Base-by-base conservation (phyloP, 1,139 yeast genomes). In the Suhomyces taliae region DNA sequence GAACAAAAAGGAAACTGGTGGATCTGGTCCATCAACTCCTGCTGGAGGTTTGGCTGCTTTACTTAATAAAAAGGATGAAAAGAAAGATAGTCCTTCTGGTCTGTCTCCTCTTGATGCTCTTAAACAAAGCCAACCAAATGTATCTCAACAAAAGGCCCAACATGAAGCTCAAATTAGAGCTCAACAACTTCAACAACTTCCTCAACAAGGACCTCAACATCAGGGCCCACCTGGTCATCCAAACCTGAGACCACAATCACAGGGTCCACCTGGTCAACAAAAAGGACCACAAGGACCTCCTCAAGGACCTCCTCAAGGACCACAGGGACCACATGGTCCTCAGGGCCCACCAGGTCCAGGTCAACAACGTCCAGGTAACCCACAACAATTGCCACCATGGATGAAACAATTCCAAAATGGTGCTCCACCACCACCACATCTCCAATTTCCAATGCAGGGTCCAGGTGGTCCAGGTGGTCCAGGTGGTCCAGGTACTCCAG, bases 1-100 rank as follows among this genome's bases (percentile, higher is more conserved):
- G 58, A 69, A 67, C 41, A 80, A 76, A 55, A 62, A 66, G 41
- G 68, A 61, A 39, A 39, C 53, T 24, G 34, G 53, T 31, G 45
- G 48, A 26, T 27, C 41, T 10, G 12, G 29, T 8, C 33, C 26
- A 10, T 34, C 27, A 33, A 43, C 46, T 3, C 44, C 47, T 9
- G 41, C 37, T 14, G n/a, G 39, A 44, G 39, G 46, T 10, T 34
- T 43, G 40, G 39, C 51, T 14, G 40, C 50, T 33, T 34, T 46
- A 15, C 44, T 46, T 14, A 34, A 24, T 10, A 44, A 46, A 29
- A 29, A 4, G 4, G n/a, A 9, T 29, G n/a, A 39, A 6, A 14
- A 36, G 37, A 37, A 15, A 8, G 15, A 14, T 37, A 35, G 34
- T 15, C 38, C 36, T 9, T 2, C 11, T 9, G n/a, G 7, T 11